phyloP scores from a whole-genome alignment of 2,329 filamentous ascomycete genomes.

The Dendryphion nanum region DNA sequence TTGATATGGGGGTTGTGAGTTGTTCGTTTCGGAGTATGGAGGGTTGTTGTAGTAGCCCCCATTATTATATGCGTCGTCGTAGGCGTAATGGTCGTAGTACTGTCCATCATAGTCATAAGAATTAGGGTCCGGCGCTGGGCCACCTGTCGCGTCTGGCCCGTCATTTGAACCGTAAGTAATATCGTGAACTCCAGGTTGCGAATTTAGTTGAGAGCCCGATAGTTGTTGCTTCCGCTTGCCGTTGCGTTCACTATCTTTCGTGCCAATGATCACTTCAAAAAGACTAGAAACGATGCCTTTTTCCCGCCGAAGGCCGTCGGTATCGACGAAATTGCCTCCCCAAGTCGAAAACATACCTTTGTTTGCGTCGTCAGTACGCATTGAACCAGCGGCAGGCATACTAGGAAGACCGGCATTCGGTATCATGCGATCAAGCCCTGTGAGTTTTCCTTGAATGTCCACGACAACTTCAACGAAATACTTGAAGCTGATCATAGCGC shows the following conservation, averaged over 20 bases:
- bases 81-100: conserved; percentile 29
- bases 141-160: conserved; percentile 13
- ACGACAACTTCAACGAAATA: conserved; percentile 93
- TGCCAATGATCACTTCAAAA: conserved; percentile 86
- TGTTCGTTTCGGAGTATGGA: conserved; percentile 20
- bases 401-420: conserved; percentile 55
- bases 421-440: conserved; percentile 67
- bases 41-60: conserved; percentile 16
- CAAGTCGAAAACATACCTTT: conserved; percentile 53
- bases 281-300: conserved; percentile 87
- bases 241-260: conserved; percentile 67
- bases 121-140: no score
- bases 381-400: conserved; percentile 38
- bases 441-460: conserved; percentile 84
- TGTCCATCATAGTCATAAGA: conserved; percentile 33
- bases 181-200: conserved; percentile 18
- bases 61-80: conserved; percentile 31
- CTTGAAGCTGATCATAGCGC: conserved; percentile 91
- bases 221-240: conserved; percentile 43
- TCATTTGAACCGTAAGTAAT: conserved; percentile 16
- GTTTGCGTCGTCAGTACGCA: conserved; percentile 35
- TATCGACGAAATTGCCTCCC: conserved; percentile 77
- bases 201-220: conserved; percentile 9
- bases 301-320: conserved; percentile 78
- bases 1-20: conserved; percentile 47